Conservation (phyloP, 148 eudicot species). For the Cornus controversa region DNA sequence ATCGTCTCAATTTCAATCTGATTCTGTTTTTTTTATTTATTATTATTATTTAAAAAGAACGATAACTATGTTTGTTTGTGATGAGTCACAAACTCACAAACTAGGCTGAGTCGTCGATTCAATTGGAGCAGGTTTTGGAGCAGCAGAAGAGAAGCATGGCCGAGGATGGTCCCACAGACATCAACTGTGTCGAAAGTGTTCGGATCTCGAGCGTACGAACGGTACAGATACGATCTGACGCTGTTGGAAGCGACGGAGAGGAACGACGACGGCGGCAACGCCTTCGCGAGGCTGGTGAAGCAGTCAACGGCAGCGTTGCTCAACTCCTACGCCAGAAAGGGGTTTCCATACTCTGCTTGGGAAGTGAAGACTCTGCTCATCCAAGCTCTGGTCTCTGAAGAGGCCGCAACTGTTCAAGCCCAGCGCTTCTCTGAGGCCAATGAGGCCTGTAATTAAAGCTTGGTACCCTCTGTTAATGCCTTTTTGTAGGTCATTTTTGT, state of each 20-base stretch:
- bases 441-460: conserved; percentile 47
- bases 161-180: conserved; percentile 73
- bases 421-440: conserved; percentile 59
- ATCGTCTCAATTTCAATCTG: background rate
- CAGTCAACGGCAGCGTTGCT: conserved; percentile 77
- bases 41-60: too few relatives aligned
- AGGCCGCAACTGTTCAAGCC: conserved; percentile 60
- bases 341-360: conserved; percentile 74
- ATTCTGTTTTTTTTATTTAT: background rate
- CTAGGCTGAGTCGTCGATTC: too few relatives aligned
- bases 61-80: background rate
- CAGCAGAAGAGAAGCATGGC: conserved; percentile 68
- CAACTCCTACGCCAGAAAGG: conserved; percentile 80
- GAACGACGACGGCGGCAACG: conserved; percentile 62
- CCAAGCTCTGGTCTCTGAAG: conserved; percentile 58
- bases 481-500: too few relatives aligned
- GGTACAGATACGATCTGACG: conserved; percentile 74
- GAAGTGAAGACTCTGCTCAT: conserved; percentile 68
- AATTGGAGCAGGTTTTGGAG: conserved; percentile 46
- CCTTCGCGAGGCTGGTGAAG: conserved; percentile 49
- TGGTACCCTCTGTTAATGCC: too few relatives aligned
- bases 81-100: background rate
- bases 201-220: conserved; percentile 68
- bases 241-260: conserved; percentile 66
- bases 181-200: conserved; percentile 80